Evolutionary conservation across 176 grass and related monocot genomes (phyloP), one percentile per base, ranked within the genome.

Genomic region (Tillandsia fasciculata): DNA sequence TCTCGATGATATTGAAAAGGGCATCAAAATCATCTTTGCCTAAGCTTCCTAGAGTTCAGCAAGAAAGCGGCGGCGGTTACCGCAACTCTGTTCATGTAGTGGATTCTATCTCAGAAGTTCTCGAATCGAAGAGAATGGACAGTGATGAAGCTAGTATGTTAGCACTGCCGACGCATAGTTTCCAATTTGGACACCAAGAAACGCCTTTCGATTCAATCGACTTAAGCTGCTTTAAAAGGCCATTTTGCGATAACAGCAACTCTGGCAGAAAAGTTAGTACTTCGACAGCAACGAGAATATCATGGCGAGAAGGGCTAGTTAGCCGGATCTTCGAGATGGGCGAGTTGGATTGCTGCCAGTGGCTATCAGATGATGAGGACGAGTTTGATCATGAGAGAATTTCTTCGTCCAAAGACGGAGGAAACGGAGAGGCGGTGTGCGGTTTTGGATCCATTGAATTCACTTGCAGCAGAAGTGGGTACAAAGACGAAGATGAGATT

Each of bases 261-360:
- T 71, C 78, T 64, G 76, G 72, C 51, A 67, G 8, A 65, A 77
- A 83, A 50, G 70, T 9, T 14, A 27, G 75, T 63, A n/a, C n/a
- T n/a, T 49, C 23, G 0, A 20, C 20, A 20, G 84, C 85, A 27
- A 80, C 72, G 66, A 82, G 80, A 64, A 94, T 99, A 64, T 93
- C 95, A 65, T 99, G 95, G 90, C 75, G 87, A 71, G 95, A 99
- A 66, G 95, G 95, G 26, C 64, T 94, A 26, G 82, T 86, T 63
- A 99, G 95, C 68, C 84, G 95, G 74, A 99, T 99, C 33, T 94
- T 94, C 72, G 90, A 99, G 65, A 78, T 88, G 20, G 87, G 87
- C 12, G 86, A 90, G 9, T 63, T 85, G 69, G 90, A 94, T 57
- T 86, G 82, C 61, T 88, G 74, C 80, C 82, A 67, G 75, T 90